A percentile compares a stretch with the other conserved stretches of the same genome.
These are phyloP conservation scores for Lasiodiplodia hormozganensis DNA, from an alignment of 2,329 filamentous ascomycete genomes.

Conservation along the genomic window DNA sequence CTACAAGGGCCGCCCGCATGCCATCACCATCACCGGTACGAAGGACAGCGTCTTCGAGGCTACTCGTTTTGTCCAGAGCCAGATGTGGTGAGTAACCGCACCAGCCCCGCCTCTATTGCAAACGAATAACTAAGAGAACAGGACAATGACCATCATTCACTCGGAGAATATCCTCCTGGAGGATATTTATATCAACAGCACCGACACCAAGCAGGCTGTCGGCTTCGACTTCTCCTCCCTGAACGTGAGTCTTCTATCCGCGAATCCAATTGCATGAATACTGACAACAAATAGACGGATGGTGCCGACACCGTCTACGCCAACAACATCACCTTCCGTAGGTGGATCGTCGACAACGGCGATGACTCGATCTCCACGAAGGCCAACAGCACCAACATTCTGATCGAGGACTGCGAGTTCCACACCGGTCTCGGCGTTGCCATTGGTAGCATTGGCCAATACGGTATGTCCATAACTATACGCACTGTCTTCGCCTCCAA, in stretches of 20 bases:
- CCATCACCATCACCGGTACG: slow-evolving; percentile 61
- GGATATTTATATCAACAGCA: slow-evolving; percentile 67
- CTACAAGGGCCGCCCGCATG: slow-evolving; percentile 48
- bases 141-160: slow-evolving; percentile 59
- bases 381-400: slow-evolving; percentile 64
- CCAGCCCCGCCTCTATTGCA: too few species aligned
- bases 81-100: slow-evolving; percentile 60
- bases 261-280: slow-evolving; percentile 48
- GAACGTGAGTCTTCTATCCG: slow-evolving; percentile 47
- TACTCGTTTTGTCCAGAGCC: slow-evolving; percentile 61
- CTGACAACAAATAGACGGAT: slow-evolving; percentile 63
- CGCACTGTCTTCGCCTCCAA: not conserved
- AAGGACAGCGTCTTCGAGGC: slow-evolving; percentile 58
- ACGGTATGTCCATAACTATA: slow-evolving; percentile 34
- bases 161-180: slow-evolving; percentile 55
- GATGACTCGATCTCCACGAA: slow-evolving; percentile 70
- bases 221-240: slow-evolving; percentile 24
- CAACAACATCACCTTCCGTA: slow-evolving; percentile 71
- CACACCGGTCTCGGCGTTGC: slow-evolving; percentile 60
- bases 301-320: slow-evolving; percentile 69
- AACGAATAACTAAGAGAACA: not conserved
- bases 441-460: slow-evolving; percentile 65
- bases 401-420: slow-evolving; percentile 62
- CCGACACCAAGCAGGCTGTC: slow-evolving; percentile 53
- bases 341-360: slow-evolving; percentile 65